phyloP scores from a whole-genome alignment of 2,329 filamentous ascomycete species.

The Arthrobotrys megalospora region DNA sequence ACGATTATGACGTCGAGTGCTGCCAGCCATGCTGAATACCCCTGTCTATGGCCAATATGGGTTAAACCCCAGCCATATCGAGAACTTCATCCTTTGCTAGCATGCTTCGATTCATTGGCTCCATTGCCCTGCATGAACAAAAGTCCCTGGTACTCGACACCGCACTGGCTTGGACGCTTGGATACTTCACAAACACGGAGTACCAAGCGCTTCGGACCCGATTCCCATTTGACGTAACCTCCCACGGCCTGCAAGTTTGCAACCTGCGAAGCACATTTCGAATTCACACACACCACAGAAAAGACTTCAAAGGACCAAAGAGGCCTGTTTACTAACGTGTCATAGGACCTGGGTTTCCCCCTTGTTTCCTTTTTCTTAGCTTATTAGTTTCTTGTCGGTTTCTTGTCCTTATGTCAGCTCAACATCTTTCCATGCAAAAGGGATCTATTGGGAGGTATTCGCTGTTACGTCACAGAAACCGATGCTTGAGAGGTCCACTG shows the following conservation, averaged over 20 bases:
- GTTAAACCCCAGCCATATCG: no score
- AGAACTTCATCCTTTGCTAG: neutral
- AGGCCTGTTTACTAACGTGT: slow-evolving; percentile 22
- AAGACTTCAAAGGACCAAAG: neutral
- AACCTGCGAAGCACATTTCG: slow-evolving; percentile 4
- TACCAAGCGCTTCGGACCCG: slow-evolving; percentile 24
- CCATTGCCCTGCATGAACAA: slow-evolving; percentile 39
- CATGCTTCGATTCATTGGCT: slow-evolving; percentile 27
- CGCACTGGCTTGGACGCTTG: no score
- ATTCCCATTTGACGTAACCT: slow-evolving; percentile 45
- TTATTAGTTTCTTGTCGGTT: neutral
- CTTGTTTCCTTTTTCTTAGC: slow-evolving; percentile 5
- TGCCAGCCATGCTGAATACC: slow-evolving; percentile 19
- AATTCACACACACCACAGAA: neutral
- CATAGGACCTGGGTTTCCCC: slow-evolving; percentile 23
- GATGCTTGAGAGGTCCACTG: slow-evolving; percentile 4
- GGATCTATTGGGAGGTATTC: neutral
- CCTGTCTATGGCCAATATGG: neutral
- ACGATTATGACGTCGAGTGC: slow-evolving; percentile 37
- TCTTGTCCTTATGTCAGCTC: slow-evolving; percentile 27
- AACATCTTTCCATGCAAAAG: neutral
- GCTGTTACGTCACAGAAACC: slow-evolving; percentile 47
- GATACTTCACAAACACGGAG: neutral
- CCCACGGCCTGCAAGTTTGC: neutral
- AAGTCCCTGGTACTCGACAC: slow-evolving; percentile 22